Base-by-base conservation (phyloP, 1,284 basidiomycete genomes). In the Apiotrichum sp. region DNA sequence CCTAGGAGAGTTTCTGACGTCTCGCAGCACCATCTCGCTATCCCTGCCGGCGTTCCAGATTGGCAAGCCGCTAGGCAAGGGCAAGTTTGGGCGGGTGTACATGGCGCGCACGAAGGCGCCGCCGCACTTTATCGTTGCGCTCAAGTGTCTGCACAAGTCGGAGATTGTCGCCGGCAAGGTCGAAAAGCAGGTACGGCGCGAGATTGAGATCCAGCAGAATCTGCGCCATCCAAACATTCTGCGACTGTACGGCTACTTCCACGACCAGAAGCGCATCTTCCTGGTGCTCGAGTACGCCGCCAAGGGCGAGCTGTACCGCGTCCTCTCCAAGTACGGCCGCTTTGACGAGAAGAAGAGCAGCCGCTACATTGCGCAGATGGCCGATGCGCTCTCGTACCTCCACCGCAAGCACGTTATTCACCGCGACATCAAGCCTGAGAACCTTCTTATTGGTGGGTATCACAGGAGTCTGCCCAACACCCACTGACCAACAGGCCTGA, bases 161-260 rank as follows among this genome's bases (percentile, higher is more conserved):
- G 95, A 98, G 77, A 87, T 98, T 66, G 83, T 97, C 55, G 82
- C 88, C 66, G 85, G 85, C 58, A 84, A 85, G 65, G 91, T 95
- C 52, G 93, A 98, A 80, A 95, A 95, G 73, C 95, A 98, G 74
- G 88, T 96, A 51, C 83, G 96, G 44, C 83, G 96, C 52, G 96
- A 98, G 77, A 98, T 99, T 66, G 96, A 99, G 76, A 98, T 99
- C 62, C 96, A 98, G 71, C 90, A 93, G 77, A 95, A 98, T 77
- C 82, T 98, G 46, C 84, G 95, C 50, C 96, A 98, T 74, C 96
- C 96, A 0, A 87, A 98, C 73, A 87, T 98, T 40, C 80, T 99
- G 8, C 85, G 95, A 7, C 80, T 98, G 16, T 93, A 96, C 65
- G 93, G 93, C 39, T 98, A 93, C 80, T 98, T 98, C 78, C 92